Percentiles rank a stretch among this genome's conserved stretches.
phyloP scores from a whole-genome alignment of 345 rosid species.

The Brassica incana region DNA sequence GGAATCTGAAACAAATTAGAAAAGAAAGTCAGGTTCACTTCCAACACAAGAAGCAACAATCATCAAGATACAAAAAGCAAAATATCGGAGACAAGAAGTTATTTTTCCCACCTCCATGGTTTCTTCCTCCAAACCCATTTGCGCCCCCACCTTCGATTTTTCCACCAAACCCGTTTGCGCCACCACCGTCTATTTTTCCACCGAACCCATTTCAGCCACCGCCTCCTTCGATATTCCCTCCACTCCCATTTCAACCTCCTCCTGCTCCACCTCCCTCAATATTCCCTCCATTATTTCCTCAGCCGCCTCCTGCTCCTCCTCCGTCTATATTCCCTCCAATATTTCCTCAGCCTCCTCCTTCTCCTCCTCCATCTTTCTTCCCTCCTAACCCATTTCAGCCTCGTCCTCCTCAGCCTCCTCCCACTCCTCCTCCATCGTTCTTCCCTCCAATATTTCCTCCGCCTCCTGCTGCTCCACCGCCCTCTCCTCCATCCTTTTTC shows the following conservation, averaged over 20 bases:
- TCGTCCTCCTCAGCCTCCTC: constrained; percentile 30
- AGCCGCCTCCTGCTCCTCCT: constrained; percentile 24
- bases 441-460: constrained; percentile 34
- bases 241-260: constrained; percentile 26
- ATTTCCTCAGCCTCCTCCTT: constrained; percentile 16
- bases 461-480: constrained; percentile 21
- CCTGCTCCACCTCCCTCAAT: constrained; percentile 27
- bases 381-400: constrained; percentile 41
- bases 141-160: constrained; percentile 30
- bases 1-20: constrained; percentile 22
- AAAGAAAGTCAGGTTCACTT: not conserved
- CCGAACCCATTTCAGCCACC: constrained; percentile 42
- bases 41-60: not conserved
- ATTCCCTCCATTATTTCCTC: constrained; percentile 27
- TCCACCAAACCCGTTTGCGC: constrained; percentile 37
- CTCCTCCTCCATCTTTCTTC: constrained; percentile 31
- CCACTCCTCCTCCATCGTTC: constrained; percentile 38
- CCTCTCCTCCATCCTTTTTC: constrained; percentile 12
- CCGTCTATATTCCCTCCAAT: constrained; percentile 28
- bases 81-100: constrained; percentile 26
- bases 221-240: constrained; percentile 29
- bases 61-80: not conserved
- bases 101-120: constrained; percentile 31
- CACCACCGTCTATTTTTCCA: constrained; percentile 33
- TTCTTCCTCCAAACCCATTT: constrained; percentile 38